A percentile compares a stretch with the other conserved stretches of the same genome.
Evolutionary conservation across 345 rosid genomes (phyloP).

Genomic region (Capsella bursapastoris): DNA sequence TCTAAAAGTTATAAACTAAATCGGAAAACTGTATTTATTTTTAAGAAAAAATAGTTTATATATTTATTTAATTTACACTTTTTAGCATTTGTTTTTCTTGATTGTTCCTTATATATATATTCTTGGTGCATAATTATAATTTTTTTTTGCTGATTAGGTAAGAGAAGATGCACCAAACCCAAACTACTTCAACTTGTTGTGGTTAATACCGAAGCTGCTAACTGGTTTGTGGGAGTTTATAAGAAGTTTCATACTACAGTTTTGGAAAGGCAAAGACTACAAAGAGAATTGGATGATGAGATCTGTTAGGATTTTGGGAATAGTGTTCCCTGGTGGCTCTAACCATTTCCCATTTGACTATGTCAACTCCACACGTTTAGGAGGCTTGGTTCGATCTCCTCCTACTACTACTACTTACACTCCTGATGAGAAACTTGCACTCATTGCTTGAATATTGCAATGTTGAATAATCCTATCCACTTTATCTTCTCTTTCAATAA

Average conservation of each 20-base stretch:
- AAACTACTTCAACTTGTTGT: conserved; percentile 43
- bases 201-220: conserved; percentile 37
- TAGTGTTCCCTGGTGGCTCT: conserved; percentile 46
- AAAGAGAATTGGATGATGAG: conserved; percentile 48
- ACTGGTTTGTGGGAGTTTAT: conserved; percentile 54
- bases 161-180: conserved; percentile 48
- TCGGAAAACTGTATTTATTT: too few relatives aligned
- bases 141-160: conserved; percentile 30
- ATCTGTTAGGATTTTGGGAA: conserved; percentile 40
- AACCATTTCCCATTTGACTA: conserved; percentile 52
- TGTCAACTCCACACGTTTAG: conserved; percentile 48
- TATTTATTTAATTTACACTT: neutral
- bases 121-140: neutral
- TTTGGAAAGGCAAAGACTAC: conserved; percentile 47
- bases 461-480: neutral
- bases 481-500: neutral
- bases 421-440: conserved; percentile 33
- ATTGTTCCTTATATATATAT: neutral
- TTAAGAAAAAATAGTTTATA: too few relatives aligned
- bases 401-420: neutral
- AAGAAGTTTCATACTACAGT: conserved; percentile 47
- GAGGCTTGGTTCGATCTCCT: conserved; percentile 40
- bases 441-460: conserved; percentile 21
- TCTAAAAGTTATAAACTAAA: too few relatives aligned
- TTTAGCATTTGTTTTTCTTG: neutral